Conservation (phyloP, 768 basidiomycete genomes). For the Termitomyces sp. region DNA sequence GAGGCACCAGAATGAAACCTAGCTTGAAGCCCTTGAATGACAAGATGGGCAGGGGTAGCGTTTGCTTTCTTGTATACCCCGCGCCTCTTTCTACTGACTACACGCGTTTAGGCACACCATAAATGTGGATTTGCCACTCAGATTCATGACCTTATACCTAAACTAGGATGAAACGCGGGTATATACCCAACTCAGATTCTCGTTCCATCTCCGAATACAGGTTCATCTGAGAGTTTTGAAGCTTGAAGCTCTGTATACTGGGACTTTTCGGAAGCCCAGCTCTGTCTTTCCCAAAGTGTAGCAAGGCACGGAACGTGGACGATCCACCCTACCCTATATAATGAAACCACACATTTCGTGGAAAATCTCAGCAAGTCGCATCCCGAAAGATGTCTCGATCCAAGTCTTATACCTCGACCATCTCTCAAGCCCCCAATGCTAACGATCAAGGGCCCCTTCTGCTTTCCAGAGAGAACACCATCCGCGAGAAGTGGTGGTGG, state of each 20-base stretch:
- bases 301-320: neutral
- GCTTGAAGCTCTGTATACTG: neutral
- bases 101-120: neutral
- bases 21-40: neutral
- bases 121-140: neutral
- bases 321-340: constrained; percentile 9
- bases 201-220: neutral
- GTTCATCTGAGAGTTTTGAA: neutral
- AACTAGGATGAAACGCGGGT: neutral
- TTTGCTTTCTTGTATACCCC: neutral
- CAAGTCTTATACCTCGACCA: neutral
- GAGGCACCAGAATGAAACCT: neutral
- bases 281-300: neutral
- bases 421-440: neutral
- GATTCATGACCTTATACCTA: neutral
- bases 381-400: constrained; percentile 1
- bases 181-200: neutral
- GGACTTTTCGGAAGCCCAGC: neutral
- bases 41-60: neutral
- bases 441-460: neutral
- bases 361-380: neutral
- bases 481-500: constrained; percentile 18
- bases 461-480: neutral
- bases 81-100: neutral
- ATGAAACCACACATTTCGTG: neutral